Base-by-base conservation (phyloP, 225 moss, liverwort and hornwort genomes). In the Thuidium tamariscinum region DNA sequence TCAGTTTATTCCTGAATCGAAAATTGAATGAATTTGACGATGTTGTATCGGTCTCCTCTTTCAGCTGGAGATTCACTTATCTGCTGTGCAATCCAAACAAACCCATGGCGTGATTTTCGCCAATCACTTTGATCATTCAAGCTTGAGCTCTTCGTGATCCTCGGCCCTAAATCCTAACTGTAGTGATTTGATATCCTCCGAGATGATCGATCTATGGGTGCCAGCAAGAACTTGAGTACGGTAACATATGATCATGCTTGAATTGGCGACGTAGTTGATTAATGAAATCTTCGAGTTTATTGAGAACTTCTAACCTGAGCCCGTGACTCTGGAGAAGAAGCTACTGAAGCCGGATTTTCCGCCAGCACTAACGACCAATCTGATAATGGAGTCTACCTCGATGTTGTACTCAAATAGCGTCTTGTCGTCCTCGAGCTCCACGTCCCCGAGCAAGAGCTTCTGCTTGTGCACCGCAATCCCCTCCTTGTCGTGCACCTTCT, bases 331-430 rank as follows among this genome's bases (percentile, higher is more conserved):
- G 81, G 92, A 91, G 86, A 92, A 88, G 89, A 92, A 89, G 87
- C 85, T 86, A 86, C 86, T 74, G 82, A 91, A 73, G 86, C 92
- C 74, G 54, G 91, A 89, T 84, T 91, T 92, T 60, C 86, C 88
- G 82, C 86, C 61, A 75, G 86, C 88, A 71, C 66, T 48, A 72
- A 89, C 87, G 91, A 92, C 59, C 82, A 92, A 84, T 84, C 89
- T 89, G 86, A 92, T 76, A n/a, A 92, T 92, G 82, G 88, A 86
- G 86, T 92, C 92, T 76, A 83, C 89, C 86, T 92, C 91, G 78
- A 92, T 91, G 64, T 89, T 82, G 34, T 88, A 92, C 16, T 92
- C 91, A 39, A 89, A 92, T 9, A 92, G 86, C 41, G 89, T 91
- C 88, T 70, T 91, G 88, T 92, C 91, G 82, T 92, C 89, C 63